Base-by-base conservation (phyloP, 83 land plant species). In the Picea engelmannii region DNA sequence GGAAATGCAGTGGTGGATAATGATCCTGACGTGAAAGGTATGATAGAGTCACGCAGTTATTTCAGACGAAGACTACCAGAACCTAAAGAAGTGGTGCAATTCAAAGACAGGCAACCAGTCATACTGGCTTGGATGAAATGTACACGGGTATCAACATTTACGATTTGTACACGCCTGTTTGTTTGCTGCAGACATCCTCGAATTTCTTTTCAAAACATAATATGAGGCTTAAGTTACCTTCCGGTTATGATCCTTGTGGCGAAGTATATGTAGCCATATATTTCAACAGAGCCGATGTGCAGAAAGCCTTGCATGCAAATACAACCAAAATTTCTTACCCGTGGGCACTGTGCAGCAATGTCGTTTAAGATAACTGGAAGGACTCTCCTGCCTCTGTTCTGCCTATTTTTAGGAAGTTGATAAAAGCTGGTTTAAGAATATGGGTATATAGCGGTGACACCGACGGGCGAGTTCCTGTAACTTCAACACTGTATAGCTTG, bases 381-480 rank as follows among this genome's bases (percentile, higher is more conserved):
- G 94, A 92, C 73, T 75, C 83, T 18, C 86, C 90, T 49, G 0
- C 52, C 5, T 67, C 90, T 13, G 73, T 92, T 17, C 85, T 92
- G 12, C 94, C 94, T 1, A 68, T 86, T 73, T 58, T 84, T 13
- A 82, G 44, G 6, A 85, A 92, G 81, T 86, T 92, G 78, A 82
- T 92, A 38, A 66, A 82, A 7, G 86, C 76, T 44, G 90, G 90
- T 11, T 65, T 90, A 21, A 74, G 94, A 23, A 76, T 92, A 3
- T 92, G 94, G 94, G 88, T 89, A 25, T 91, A 65, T 86, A 91
- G 93, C 31, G 91, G 91, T 3, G 91, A 89, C 79, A 86, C 87
- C 1, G 91, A 89, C 78, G 91, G 89, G n/a, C 68, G 89, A 68
- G 91, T 89, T 62, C 91, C 91, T 23, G 89, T 89, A 71, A 89